Evolutionary conservation across 75 land plant genomes (phyloP), one percentile per base, ranked within the genome.

Genomic region (Chamaecyparis obtusa): DNA sequence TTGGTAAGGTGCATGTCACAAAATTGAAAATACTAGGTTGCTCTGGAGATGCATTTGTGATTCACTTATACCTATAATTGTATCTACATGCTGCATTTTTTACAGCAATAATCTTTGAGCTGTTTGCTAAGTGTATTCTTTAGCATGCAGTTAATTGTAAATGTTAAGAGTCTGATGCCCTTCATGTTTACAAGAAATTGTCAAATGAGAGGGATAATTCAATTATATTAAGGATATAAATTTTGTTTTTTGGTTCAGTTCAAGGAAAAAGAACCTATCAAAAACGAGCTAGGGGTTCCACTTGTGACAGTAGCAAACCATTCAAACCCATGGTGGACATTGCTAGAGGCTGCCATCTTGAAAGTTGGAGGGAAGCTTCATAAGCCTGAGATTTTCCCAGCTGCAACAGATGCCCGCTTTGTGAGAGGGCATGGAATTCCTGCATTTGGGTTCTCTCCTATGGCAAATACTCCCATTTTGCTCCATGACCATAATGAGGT

Each of bases 401-500:
- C 96, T 15, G 90, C 99, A 67, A 94, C 97, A n/a, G 99, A 98
- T 93, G 93, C 95, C 78, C 97, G 99, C 13, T 97, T 92, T 85
- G 90, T 93, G 76, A 84, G 99, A 17, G 84, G 91, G 44, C 49
- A 24, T 6, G 99, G 99, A 30, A 88, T 95, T 46, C 99, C 99
- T 74, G 99, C 97, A 56, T 93, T 98, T 91, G 99, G 96, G 35
- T 98, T 98, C 87, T 98, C 99, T 41, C 99, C 99, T 10, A 98
- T 98, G 92, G 92, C 94, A 43, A 98, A 97, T 85, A 98, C 99
- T 83, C 99, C 98, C 48, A 88, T 93, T 72, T 90, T 96, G 64
- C 94, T 98, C 13, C 99, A 98, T 88, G 99, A 95, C 88, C 99
- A 98, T 87, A 94, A 98, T 86, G 99, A 98, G 99, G 99, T 98